Base-by-base conservation (phyloP, 2,329 filamentous ascomycete species). In the Pseudogymnoascus verrucosus region DNA sequence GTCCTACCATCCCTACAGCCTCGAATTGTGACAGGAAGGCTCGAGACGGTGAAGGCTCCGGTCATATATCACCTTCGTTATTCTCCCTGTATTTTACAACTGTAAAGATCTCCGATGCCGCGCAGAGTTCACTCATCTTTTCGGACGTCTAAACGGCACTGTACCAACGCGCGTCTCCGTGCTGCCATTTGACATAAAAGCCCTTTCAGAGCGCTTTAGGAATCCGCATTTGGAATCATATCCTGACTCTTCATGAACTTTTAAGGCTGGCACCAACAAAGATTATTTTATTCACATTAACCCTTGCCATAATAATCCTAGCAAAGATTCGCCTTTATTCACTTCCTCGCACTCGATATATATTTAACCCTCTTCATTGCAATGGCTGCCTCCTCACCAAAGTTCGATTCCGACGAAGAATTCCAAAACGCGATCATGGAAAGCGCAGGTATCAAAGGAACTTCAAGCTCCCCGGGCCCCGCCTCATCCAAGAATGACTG, bases 371-470 rank as follows among this genome's bases (percentile, higher is more conserved):
- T 14, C 51, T 34, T 21, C 51, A 14, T 19, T 28, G 11, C 51
- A 14, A 57, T 57, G 51, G n/a, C 51, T 34, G 51, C 28, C 51
- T 57, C 51, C 28, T 57, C 51, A 36, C 51, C 51, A 57, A 34
- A 34, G 51, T 57, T 57, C 51, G 51, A 57, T 57, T 57, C 28
- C 51, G 51, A 57, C 28, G 51, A 57, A 34, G 51, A 57, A 5
- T 57, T 57, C 28, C 51, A 57, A 34, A 57, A 57, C 51, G 51
- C 51, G 2, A 57, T 57, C 28, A 57, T 57, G 51, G 51, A 57
- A 8, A 57, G 51, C 16, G 51, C 51, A 21, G 51, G 51, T 34
- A 34, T 57, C 4, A 57, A 57, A 57, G 51, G 51, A 34, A 57
- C 51, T 3, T 57, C 51, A 36, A 57, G 51, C 51, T 57, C 28